Percentiles rank a stretch among this genome's conserved stretches.
Evolutionary conservation across 345 rosid genomes (phyloP).

Genomic region (Salix exigua): DNA sequence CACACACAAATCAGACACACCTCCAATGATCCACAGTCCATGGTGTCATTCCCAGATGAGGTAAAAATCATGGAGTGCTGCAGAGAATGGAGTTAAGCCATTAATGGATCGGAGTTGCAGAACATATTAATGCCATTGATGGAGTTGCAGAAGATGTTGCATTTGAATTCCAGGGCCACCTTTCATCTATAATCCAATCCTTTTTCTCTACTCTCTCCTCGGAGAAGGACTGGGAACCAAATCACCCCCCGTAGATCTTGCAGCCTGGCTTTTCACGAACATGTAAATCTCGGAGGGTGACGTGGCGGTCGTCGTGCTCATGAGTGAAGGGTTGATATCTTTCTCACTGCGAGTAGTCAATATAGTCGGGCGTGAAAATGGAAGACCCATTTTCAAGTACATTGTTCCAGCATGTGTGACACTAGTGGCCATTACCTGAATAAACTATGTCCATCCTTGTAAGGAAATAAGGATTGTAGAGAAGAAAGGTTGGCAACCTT

Average conservation of each 20-base stretch:
- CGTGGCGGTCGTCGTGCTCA: slow-evolving; percentile 29
- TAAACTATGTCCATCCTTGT: slow-evolving; percentile 3
- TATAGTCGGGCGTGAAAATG: slow-evolving; percentile 41
- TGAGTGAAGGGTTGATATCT: slow-evolving; percentile 35
- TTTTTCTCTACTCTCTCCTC: not conserved
- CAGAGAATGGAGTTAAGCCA: not conserved
- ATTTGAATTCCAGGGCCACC: not conserved
- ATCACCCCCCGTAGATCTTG: slow-evolving; percentile 37
- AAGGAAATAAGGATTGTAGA: not conserved
- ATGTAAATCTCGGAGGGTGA: slow-evolving; percentile 35
- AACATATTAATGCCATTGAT: not conserved
- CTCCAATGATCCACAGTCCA: not conserved
- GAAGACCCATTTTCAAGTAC: slow-evolving; percentile 22
- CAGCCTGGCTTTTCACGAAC: slow-evolving; percentile 43
- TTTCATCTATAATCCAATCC: not conserved
- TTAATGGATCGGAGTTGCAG: not conserved
- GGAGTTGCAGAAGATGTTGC: not conserved
- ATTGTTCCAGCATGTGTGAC: slow-evolving; percentile 7
- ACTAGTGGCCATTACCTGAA: slow-evolving; percentile 32
- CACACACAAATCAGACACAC: too few relatives aligned
- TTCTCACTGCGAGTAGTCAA: slow-evolving; percentile 26
- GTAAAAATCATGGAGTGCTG: slow-evolving; percentile 20
- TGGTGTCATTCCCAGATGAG: slow-evolving; percentile 9
- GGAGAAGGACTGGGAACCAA: slow-evolving; percentile 32
- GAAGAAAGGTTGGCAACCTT: not conserved